Percentiles rank a stretch among this genome's conserved stretches.
These are phyloP conservation scores for Hanseniaspora thailandica DNA, from an alignment of 805 yeast genomes.

Conservation along the genomic window DNA sequence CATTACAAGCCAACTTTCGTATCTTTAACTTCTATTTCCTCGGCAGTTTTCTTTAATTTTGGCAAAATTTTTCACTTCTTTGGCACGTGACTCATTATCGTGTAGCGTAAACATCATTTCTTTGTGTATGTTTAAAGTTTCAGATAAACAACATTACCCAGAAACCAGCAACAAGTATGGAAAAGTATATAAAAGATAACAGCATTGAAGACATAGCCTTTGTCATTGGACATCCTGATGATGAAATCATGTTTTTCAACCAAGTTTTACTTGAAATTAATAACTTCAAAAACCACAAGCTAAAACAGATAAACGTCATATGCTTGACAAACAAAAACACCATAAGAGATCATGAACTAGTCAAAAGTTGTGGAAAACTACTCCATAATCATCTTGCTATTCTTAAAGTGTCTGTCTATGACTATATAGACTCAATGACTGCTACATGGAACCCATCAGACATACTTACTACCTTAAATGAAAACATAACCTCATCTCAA, in stretches of 20 bases:
- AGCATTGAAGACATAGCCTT: conserved; percentile 31
- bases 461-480: conserved; percentile 26
- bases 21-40: too few relatives aligned
- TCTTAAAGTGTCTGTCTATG: conserved; percentile 23
- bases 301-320: conserved; percentile 38
- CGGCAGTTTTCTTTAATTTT: too few relatives aligned
- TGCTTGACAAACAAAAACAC: conserved; percentile 66
- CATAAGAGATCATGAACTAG: conserved; percentile 50
- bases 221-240: conserved; percentile 93
- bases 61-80: too few relatives aligned
- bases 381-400: conserved; percentile 16
- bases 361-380: conserved; percentile 21
- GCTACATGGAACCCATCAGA: conserved; percentile 46
- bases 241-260: conserved; percentile 93
- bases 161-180: background rate
- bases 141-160: too few relatives aligned
- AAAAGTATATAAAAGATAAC: background rate
- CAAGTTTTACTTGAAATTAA: conserved; percentile 56
- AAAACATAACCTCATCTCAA: background rate
- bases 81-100: too few relatives aligned
- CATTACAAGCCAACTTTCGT: too few relatives aligned
- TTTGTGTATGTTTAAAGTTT: too few relatives aligned
- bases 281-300: conserved; percentile 38
- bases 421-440: conserved; percentile 58
- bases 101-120: too few relatives aligned